A percentile compares a stretch with the other conserved stretches of the same genome.
These are phyloP conservation scores for Syncephalastrum sp. DNA, from an alignment of 371 early-diverging fungal genomes.

Conservation along the genomic window DNA sequence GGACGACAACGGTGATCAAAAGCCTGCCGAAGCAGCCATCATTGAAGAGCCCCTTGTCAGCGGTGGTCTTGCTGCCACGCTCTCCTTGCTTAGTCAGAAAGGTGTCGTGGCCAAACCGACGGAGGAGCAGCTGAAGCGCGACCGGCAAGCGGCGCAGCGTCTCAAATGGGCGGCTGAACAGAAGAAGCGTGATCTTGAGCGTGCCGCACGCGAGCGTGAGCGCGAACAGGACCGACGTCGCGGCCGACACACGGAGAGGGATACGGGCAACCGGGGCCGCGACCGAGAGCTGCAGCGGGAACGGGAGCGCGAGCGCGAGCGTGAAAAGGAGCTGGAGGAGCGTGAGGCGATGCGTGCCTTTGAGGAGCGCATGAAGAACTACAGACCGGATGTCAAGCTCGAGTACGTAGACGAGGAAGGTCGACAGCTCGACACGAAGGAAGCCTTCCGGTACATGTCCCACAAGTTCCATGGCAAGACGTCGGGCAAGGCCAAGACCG, in stretches of 20 bases:
- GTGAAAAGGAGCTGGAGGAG: constrained; percentile 61
- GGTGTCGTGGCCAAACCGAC: constrained; percentile 66
- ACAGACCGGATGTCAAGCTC: constrained; percentile 87
- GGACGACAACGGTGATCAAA: constrained; percentile 4
- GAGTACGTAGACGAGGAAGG: constrained; percentile 91
- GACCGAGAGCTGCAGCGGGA: constrained; percentile 38
- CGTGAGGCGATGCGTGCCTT: constrained; percentile 70
- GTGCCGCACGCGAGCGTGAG: constrained; percentile 50
- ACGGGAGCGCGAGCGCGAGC: constrained; percentile 45
- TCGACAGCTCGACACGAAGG: constrained; percentile 76
- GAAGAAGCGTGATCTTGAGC: constrained; percentile 51
- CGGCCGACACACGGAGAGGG: constrained; percentile 26
- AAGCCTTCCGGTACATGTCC: constrained; percentile 90
- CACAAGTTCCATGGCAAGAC: constrained; percentile 96
- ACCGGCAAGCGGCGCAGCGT: constrained; percentile 63
- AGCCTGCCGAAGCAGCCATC: constrained; percentile 21
- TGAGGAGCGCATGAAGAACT: constrained; percentile 84
- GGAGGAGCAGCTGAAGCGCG: constrained; percentile 62
- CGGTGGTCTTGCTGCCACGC: constrained; percentile 81
- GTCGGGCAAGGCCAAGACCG: constrained; percentile 93
- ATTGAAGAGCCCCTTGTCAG: constrained; percentile 84
- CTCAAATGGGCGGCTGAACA: constrained; percentile 73
- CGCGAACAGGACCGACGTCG: constrained; percentile 29
- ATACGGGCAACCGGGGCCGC: constrained; percentile 23
- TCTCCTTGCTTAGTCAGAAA: constrained; percentile 75